Evolutionary conservation across 805 yeast species (phyloP).

Genomic region (Komagataella pseudopastoris): DNA sequence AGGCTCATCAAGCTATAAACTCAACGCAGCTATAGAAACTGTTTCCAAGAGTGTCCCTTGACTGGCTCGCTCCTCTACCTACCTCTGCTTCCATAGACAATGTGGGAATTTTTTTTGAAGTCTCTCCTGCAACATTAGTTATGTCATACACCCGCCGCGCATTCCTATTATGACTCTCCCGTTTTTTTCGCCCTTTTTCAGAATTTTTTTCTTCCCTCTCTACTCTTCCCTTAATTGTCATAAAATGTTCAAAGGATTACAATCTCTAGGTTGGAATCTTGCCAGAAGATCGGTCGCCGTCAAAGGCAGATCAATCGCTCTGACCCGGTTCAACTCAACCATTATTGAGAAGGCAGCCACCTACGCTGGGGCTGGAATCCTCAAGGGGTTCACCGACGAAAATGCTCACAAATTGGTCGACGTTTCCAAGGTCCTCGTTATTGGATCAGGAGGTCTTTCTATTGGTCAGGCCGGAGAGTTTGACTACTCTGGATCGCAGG

Average conservation of each 20-base stretch:
- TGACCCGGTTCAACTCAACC: not conserved
- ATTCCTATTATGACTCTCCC: not conserved
- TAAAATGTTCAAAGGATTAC: not conserved
- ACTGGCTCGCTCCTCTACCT: not conserved
- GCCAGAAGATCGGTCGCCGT: not conserved
- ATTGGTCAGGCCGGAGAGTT: slow-evolving; percentile 99
- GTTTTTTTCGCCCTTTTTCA: not conserved
- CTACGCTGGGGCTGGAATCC: slow-evolving; percentile 52
- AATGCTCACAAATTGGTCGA: slow-evolving; percentile 61
- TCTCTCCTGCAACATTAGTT: not conserved
- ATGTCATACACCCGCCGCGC: not conserved
- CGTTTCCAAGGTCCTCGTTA: slow-evolving; percentile 75
- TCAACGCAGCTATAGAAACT: not conserved
- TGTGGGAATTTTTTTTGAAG: not conserved
- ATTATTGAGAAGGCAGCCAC: slow-evolving; percentile 8
- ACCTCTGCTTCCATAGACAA: not conserved
- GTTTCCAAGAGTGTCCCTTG: not conserved
- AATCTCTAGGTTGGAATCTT: not conserved
- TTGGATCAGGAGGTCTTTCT: slow-evolving; percentile 95
- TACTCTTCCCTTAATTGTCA: not conserved
- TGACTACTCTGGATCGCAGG: slow-evolving; percentile 95
- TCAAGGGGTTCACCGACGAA: slow-evolving; percentile 43
- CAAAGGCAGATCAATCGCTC: not conserved
- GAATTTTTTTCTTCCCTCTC: not conserved
- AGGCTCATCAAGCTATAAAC: not conserved